A percentile compares a stretch with the other conserved stretches of the same genome.
These are phyloP conservation scores for Leccinum boreale DNA, from an alignment of 768 basidiomycete genomes.

Conservation along the genomic window DNA sequence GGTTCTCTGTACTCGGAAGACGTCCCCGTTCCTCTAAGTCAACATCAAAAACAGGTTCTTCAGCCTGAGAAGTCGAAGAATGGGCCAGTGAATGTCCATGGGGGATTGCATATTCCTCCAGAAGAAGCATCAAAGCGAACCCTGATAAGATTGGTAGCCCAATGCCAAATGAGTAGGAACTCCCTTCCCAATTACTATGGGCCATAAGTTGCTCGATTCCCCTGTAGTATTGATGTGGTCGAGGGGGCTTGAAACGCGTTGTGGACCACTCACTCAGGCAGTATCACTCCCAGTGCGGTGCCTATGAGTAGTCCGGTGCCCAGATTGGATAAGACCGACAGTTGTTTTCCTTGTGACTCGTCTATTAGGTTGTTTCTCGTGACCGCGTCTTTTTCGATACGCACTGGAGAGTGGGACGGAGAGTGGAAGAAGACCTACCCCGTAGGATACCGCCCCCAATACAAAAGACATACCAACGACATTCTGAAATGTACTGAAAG, in stretches of 20 bases:
- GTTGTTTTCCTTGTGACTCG: constrained; percentile 42
- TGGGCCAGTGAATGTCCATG: constrained; percentile 40
- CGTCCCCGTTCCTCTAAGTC: constrained; percentile 58
- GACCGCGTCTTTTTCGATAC: constrained; percentile 8
- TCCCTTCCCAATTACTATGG: constrained; percentile 30
- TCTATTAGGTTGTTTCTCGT: constrained; percentile 16
- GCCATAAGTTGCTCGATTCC: constrained; percentile 63
- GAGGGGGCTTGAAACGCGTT: neutral
- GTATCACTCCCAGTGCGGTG: constrained; percentile 85
- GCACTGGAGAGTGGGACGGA: constrained; percentile 68
- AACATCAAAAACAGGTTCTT: constrained; percentile 48
- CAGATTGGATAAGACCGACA: constrained; percentile 49
- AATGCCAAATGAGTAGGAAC: constrained; percentile 50
- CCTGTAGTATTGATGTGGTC: constrained; percentile 36
- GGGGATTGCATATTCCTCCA: constrained; percentile 60
- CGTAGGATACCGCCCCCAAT: constrained; percentile 63
- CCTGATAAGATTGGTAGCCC: constrained; percentile 65
- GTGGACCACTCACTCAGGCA: constrained; percentile 74
- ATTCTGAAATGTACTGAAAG: constrained; percentile 20
- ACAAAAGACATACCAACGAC: constrained; percentile 49
- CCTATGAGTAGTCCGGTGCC: constrained; percentile 87
- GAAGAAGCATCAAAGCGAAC: constrained; percentile 52
- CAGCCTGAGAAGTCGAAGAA: constrained; percentile 12
- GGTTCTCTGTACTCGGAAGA: constrained; percentile 20
- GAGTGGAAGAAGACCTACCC: constrained; percentile 71